phyloP scores from a whole-genome alignment of 1,284 basidiomycete species.

The Heterobasidion occidentale region DNA sequence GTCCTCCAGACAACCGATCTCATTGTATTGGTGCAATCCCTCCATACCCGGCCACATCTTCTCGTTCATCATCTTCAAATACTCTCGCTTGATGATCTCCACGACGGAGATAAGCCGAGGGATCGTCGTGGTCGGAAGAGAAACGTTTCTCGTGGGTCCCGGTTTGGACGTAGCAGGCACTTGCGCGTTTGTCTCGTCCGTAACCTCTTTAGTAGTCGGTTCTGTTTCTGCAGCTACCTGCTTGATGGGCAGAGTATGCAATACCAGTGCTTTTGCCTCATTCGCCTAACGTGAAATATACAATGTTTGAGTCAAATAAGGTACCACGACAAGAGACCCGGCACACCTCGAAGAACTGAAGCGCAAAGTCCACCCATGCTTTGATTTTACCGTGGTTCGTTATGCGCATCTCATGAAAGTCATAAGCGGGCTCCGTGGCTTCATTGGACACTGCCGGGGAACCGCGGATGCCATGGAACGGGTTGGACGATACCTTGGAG shows the following conservation, averaged over 20 bases:
- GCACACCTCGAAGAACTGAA: slow-evolving; percentile 55
- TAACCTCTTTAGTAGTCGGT: neutral
- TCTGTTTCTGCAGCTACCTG: slow-evolving; percentile 4
- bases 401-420: slow-evolving; percentile 42
- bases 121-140: slow-evolving; percentile 36
- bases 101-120: slow-evolving; percentile 70
- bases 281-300: slow-evolving; percentile 36
- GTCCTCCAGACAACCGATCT: slow-evolving; percentile 51
- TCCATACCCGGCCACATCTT: slow-evolving; percentile 29
- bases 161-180: neutral
- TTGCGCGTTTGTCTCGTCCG: neutral
- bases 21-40: slow-evolving; percentile 78
- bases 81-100: slow-evolving; percentile 82
- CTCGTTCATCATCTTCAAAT: slow-evolving; percentile 40
- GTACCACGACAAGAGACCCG: neutral
- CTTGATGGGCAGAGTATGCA: slow-evolving; percentile 58
- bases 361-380: slow-evolving; percentile 52
- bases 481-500: no score
- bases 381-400: slow-evolving; percentile 58
- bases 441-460: neutral
- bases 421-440: neutral
- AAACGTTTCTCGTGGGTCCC: slow-evolving; percentile 9
- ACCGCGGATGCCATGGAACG: no score
- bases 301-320: neutral
- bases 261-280: slow-evolving; percentile 43